These are phyloP conservation scores for Penicillium canescens DNA, from an alignment of 495 filamentous ascomycete genomes.

Conservation along the genomic window DNA sequence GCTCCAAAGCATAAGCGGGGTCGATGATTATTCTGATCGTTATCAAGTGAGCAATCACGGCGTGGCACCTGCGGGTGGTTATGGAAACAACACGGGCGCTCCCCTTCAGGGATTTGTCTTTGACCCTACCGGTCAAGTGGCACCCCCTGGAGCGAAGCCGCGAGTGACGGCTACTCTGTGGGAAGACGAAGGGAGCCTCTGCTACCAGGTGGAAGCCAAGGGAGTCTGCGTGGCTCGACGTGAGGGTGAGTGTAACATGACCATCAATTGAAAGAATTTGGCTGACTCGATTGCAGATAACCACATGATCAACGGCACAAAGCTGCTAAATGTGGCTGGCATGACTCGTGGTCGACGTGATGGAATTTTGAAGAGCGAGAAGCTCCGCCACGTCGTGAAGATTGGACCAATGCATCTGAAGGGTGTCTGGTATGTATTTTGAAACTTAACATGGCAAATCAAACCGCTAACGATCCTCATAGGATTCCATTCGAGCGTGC, in stretches of 20 bases:
- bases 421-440: constrained; percentile 82
- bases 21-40: constrained; percentile 12
- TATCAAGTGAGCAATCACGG: constrained; percentile 44
- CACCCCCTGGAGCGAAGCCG: constrained; percentile 97
- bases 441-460: neutral
- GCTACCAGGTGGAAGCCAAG: constrained; percentile 96
- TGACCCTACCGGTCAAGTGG: constrained; percentile 88
- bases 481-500: constrained; percentile 98
- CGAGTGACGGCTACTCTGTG: constrained; percentile 94
- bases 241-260: constrained; percentile 65
- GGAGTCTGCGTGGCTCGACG: constrained; percentile 93
- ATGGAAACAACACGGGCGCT: constrained; percentile 50
- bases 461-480: neutral
- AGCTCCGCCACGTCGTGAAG: constrained; percentile 94
- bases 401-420: constrained; percentile 99
- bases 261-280: neutral
- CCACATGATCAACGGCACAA: constrained; percentile 99
- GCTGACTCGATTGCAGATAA: constrained; percentile 65
- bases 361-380: constrained; percentile 97
- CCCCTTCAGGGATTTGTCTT: constrained; percentile 59
- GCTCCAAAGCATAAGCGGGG: constrained; percentile 10
- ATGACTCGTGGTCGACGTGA: constrained; percentile 97
- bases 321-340: constrained; percentile 92
- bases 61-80: constrained; percentile 41
- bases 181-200: constrained; percentile 97